phyloP scores from a whole-genome alignment of 2,329 filamentous ascomycete genomes.

The Phialophora chinensis region DNA sequence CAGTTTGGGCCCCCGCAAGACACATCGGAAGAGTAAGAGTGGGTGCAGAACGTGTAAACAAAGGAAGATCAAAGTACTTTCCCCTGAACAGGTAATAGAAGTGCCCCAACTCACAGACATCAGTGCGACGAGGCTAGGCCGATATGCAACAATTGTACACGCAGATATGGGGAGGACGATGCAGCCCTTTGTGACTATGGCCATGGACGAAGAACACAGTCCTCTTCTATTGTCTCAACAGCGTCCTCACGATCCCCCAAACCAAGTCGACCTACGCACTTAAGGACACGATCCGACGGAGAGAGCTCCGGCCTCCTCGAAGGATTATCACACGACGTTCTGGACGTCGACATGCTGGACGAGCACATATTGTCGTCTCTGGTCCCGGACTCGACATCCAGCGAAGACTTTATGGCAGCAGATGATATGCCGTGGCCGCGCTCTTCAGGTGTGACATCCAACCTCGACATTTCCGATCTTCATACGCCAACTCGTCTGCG shows the following conservation, averaged over 20 bases:
- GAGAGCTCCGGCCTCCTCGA: neutral
- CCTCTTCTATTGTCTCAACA: neutral
- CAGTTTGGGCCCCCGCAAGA: neutral
- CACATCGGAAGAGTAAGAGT: conserved; percentile 1
- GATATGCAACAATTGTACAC: conserved; percentile 11
- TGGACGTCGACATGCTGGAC: conserved; percentile 2
- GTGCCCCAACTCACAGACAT: neutral
- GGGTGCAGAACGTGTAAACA: conserved; percentile 10
- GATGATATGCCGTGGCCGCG: conserved; percentile 1
- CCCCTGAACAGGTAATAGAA: neutral
- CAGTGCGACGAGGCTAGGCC: conserved; percentile 9
- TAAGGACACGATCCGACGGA: neutral
- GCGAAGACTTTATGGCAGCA: neutral
- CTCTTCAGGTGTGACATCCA: neutral
- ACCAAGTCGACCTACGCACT: neutral
- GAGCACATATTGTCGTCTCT: conserved; percentile 4
- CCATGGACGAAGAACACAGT: neutral
- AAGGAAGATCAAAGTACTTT: conserved; percentile 11
- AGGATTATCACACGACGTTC: neutral
- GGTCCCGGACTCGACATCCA: neutral
- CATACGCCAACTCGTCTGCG: neutral
- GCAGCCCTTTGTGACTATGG: conserved; percentile 2
- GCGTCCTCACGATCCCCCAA: neutral
- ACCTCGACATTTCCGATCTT: neutral
- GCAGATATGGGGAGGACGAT: conserved; percentile 10